Percentiles rank a stretch among this genome's conserved stretches.
Evolutionary conservation across 2,329 filamentous ascomycete genomes (phyloP).

Genomic region (Fusarium redolens): DNA sequence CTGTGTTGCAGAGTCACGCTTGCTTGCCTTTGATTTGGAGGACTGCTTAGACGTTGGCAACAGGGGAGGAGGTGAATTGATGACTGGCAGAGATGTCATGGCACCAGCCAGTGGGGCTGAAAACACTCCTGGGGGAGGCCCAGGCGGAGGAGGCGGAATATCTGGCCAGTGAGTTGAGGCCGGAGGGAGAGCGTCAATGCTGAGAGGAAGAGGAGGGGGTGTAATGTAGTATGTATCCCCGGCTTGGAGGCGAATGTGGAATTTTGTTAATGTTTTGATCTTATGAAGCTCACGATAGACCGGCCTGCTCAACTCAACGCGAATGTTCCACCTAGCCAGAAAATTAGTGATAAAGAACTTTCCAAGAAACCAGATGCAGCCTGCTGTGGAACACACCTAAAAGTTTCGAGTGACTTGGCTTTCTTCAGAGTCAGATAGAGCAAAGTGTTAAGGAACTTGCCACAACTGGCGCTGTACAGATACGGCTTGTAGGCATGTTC

Average conservation of each 20-base stretch:
- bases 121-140: conserved; percentile 34
- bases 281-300: conserved; percentile 68
- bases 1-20: conserved; percentile 46
- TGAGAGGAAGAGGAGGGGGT: conserved; percentile 59
- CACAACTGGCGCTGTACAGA: conserved; percentile 65
- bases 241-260: conserved; percentile 69
- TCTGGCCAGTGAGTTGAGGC: conserved; percentile 48
- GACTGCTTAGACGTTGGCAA: conserved; percentile 51
- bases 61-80: conserved; percentile 46
- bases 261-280: conserved; percentile 61
- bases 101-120: conserved; percentile 27
- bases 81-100: conserved; percentile 24
- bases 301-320: conserved; percentile 69
- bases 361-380: background rate
- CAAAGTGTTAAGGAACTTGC: conserved; percentile 73
- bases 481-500: conserved; percentile 66
- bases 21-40: conserved; percentile 49
- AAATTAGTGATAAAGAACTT: conserved; percentile 8
- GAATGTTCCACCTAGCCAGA: conserved; percentile 68
- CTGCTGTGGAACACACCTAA: conserved; percentile 57
- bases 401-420: conserved; percentile 65
- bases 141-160: conserved; percentile 39
- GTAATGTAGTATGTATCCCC: conserved; percentile 66
- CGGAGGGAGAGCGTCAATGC: conserved; percentile 43
- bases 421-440: conserved; percentile 67